Base-by-base conservation (phyloP, 805 yeast species). In the Candida nonsorbophila region DNA sequence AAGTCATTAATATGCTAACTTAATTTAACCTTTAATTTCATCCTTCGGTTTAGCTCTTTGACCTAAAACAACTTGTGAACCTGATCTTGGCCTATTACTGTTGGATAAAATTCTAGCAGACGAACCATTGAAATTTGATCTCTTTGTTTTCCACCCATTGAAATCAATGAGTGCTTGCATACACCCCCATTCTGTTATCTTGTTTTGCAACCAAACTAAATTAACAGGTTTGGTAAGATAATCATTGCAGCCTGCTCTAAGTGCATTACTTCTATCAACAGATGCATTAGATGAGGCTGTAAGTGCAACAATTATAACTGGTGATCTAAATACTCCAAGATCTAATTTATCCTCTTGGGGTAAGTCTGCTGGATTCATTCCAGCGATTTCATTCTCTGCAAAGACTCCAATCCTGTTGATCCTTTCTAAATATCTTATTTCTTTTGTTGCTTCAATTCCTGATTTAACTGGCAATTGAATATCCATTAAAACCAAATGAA, bases 161-260 rank as follows among this genome's bases (percentile, higher is more conserved):
- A 83, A 90, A 56, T 90, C 94, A 52, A 90, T 88, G 28, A 90
- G 62, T 1, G 97, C 97, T 58, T 90, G 98, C 97, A 90, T 90
- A 55, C 97, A 90, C 1, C 98, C 97, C 97, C 97, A 92, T 55
- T 90, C 97, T 1, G 87, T 82, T 29, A 92, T 84, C 57, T 92
- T 92, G 49, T 84, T 85, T 46, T 87, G 84, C 26, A 92, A 65
- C 99, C 99, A 92, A 27, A 77, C 84, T 42, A 90, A 65, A 44
- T 87, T 90, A 6, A 92, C 97, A 0, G 99, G 99, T 44, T 92
- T 92, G 7, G 97, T 92, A 42, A 92, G 60, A 59, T 82, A 92
- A 55, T 92, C 99, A 49, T 92, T 92, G 58, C 99, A 92, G 26
- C 99, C 99, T 3, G 97, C 96, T 16, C 94, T 83, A 32, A 92